Evolutionary conservation across 768 basidiomycete species (phyloP).

Genomic region (Suillus spraguei): DNA sequence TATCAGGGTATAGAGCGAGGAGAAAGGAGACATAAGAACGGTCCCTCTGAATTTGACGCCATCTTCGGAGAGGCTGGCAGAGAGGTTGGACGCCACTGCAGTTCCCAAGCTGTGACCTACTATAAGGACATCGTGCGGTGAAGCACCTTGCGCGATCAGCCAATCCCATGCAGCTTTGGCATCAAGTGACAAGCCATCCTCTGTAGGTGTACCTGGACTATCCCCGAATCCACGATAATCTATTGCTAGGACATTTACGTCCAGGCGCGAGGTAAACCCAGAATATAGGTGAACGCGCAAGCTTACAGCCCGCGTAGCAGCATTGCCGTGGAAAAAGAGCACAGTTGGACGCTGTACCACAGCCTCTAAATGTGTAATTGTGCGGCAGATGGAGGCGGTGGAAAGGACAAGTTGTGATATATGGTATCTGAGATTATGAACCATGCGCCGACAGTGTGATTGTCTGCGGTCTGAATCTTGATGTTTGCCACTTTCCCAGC

Average conservation of each 20-base stretch:
- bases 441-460: conserved; percentile 84
- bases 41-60: conserved; percentile 45
- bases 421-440: conserved; percentile 71
- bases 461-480: conserved; percentile 71
- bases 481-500: conserved; percentile 81
- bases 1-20: conserved; percentile 58
- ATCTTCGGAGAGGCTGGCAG: conserved; percentile 49
- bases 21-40: conserved; percentile 59
- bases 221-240: conserved; percentile 96
- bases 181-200: conserved; percentile 71
- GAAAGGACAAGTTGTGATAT: conserved; percentile 52
- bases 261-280: conserved; percentile 63
- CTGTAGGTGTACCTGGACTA: conserved; percentile 76
- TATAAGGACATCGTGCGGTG: conserved; percentile 62
- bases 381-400: conserved; percentile 38
- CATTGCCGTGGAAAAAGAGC: conserved; percentile 94
- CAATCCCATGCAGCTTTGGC: conserved; percentile 83
- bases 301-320: conserved; percentile 70
- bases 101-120: conserved; percentile 92
- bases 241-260: conserved; percentile 77
- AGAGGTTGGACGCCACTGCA: conserved; percentile 62
- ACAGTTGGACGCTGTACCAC: conserved; percentile 67
- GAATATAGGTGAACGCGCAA: conserved; percentile 72
- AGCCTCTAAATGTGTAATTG: conserved; percentile 51
- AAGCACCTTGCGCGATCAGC: conserved; percentile 61